phyloP scores from a whole-genome alignment of 202 grass and related monocot species.

The Setaria italica region DNA sequence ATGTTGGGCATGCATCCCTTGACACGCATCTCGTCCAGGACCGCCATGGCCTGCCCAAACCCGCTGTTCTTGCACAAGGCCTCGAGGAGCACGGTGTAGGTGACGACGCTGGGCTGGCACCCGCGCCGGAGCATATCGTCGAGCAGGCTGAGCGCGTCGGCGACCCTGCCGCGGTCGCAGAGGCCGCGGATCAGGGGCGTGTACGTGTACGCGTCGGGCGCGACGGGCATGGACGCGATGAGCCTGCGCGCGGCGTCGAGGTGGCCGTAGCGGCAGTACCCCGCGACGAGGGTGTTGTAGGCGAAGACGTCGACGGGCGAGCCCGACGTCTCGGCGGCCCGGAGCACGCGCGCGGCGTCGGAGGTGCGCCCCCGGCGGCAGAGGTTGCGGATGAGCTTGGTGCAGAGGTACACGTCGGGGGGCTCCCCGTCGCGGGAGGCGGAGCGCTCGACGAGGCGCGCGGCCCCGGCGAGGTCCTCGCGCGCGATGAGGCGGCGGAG shows the following conservation, averaged over 20 bases:
- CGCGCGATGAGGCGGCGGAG: slow-evolving; percentile 67
- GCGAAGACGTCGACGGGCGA: slow-evolving; percentile 72
- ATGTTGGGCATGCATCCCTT: slow-evolving; percentile 77
- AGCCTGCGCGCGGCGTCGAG: slow-evolving; percentile 59
- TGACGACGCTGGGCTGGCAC: slow-evolving; percentile 67
- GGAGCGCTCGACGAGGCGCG: slow-evolving; percentile 58
- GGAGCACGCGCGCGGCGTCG: slow-evolving; percentile 67
- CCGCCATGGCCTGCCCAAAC: slow-evolving; percentile 58
- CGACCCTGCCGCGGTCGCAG: slow-evolving; percentile 61
- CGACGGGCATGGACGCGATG: slow-evolving; percentile 63
- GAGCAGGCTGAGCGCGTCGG: slow-evolving; percentile 65
- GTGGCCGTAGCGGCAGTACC: slow-evolving; percentile 65
- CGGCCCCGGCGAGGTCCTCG: slow-evolving; percentile 63
- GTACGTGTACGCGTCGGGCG: slow-evolving; percentile 76
- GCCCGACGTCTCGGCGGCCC: slow-evolving; percentile 55
- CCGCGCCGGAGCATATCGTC: slow-evolving; percentile 70
- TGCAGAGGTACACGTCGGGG: slow-evolving; percentile 65
- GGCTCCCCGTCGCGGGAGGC: slow-evolving; percentile 47
- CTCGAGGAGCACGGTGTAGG: slow-evolving; percentile 76
- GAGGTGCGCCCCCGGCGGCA: slow-evolving; percentile 65
- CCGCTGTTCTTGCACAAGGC: slow-evolving; percentile 69
- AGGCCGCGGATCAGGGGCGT: slow-evolving; percentile 66
- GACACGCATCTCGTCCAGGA: slow-evolving; percentile 71
- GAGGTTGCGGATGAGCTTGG: slow-evolving; percentile 79
- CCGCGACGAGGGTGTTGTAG: slow-evolving; percentile 76